These are phyloP conservation scores for Gentiana straminea DNA, from an alignment of 257 asterid species.

Conservation along the genomic window DNA sequence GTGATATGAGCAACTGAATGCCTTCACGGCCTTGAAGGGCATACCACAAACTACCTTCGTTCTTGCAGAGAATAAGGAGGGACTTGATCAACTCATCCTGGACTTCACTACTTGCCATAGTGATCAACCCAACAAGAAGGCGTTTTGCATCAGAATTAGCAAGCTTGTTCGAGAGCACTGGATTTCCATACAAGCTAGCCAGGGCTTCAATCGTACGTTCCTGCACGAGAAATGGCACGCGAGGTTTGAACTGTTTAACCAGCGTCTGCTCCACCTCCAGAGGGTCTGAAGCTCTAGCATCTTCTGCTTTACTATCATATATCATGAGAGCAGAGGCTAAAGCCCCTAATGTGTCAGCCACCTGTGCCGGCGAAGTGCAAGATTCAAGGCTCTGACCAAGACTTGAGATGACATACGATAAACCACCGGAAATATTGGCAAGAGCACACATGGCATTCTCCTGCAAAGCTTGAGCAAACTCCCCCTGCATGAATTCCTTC, in stretches of 20 bases:
- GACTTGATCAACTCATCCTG: constrained; percentile 86
- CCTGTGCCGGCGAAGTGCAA: constrained; percentile 88
- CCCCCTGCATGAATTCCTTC: constrained; percentile 99
- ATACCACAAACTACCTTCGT: constrained; percentile 89
- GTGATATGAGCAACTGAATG: constrained; percentile 89
- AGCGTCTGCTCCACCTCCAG: constrained; percentile 81
- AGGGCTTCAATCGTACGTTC: constrained; percentile 98
- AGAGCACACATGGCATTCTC: constrained; percentile 99
- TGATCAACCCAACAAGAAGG: constrained; percentile 82
- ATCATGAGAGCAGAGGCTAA: constrained; percentile 98
- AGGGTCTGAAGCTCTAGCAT: constrained; percentile 78
- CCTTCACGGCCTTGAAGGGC: constrained; percentile 99
- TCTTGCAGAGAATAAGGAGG: constrained; percentile 75
- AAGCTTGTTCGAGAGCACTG: constrained; percentile 61
- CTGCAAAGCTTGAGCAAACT: constrained; percentile 97
- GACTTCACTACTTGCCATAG: constrained; percentile 87
- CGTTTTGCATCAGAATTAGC: constrained; percentile 89
- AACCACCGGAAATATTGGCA: constrained; percentile 97
- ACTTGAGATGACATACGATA: constrained; percentile 87
- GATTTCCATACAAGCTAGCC: constrained; percentile 93
- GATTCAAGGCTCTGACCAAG: constrained; percentile 99
- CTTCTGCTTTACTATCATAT: constrained; percentile 78
- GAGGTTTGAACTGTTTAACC: constrained; percentile 65
- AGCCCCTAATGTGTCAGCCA: constrained; percentile 95
- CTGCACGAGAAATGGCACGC: constrained; percentile 60